Conservation (phyloP, 2,329 filamentous ascomycete species). For the Diaporthe citrichinensis region DNA sequence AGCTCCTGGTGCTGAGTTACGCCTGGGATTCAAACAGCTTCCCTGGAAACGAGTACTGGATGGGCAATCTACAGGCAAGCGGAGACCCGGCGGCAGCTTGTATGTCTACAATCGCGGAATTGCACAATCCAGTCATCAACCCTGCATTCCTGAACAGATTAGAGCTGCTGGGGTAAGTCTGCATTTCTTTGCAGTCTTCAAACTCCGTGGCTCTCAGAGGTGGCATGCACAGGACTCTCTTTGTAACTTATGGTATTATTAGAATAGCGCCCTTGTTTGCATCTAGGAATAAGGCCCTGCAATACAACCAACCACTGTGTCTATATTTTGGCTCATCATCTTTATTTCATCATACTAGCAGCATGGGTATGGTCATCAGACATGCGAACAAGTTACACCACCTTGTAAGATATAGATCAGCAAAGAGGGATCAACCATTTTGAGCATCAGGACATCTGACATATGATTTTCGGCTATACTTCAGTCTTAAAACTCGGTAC, state of each 20-base stretch:
- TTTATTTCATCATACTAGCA: background rate
- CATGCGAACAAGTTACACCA: background rate
- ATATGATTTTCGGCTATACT: background rate
- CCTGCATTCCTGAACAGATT: slow-evolving; percentile 47
- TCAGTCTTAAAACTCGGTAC: too few relatives aligned
- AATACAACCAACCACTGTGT: too few relatives aligned
- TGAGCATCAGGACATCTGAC: background rate
- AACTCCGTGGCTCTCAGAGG: background rate
- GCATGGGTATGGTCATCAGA: background rate
- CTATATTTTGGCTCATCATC: too few relatives aligned
- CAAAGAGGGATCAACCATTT: background rate
- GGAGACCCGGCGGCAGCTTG: slow-evolving; percentile 52
- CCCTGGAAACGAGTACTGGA: slow-evolving; percentile 53
- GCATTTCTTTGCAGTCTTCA: background rate
- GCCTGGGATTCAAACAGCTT: slow-evolving; percentile 53
- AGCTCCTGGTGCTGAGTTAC: slow-evolving; percentile 50
- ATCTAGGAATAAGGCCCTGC: too few relatives aligned
- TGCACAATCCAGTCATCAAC: slow-evolving; percentile 52
- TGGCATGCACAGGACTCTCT: background rate
- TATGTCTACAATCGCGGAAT: slow-evolving; percentile 52
- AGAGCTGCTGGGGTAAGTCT: slow-evolving; percentile 40
- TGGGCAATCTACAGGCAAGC: slow-evolving; percentile 42
- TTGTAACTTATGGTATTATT: background rate
- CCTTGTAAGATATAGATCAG: background rate
- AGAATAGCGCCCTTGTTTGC: background rate